These are phyloP conservation scores for Phaseolus lunatus DNA, from an alignment of 306 rosid species.

Conservation along the genomic window DNA sequence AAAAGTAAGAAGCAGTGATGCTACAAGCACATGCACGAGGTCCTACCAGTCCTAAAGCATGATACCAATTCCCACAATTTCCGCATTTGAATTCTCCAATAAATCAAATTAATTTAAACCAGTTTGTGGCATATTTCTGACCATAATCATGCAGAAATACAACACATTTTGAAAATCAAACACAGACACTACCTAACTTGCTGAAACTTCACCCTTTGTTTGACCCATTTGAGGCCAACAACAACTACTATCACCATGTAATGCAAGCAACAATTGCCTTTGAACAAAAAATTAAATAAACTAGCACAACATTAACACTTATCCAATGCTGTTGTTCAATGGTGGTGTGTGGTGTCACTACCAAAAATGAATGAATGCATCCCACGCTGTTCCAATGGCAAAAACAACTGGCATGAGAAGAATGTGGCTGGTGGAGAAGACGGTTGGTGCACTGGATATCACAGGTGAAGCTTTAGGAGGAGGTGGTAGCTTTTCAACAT, in stretches of 20 bases:
- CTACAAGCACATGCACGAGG: conserved; percentile 21
- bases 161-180: conserved; percentile 43
- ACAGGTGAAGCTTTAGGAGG: conserved; percentile 63
- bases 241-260: conserved; percentile 33
- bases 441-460: conserved; percentile 44
- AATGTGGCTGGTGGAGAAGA: conserved; percentile 45
- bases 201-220: conserved; percentile 17
- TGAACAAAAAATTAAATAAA: background rate
- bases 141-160: conserved; percentile 12
- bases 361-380: conserved; percentile 61
- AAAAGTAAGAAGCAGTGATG: conserved; percentile 4
- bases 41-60: conserved; percentile 34
- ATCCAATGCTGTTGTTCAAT: conserved; percentile 26
- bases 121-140: conserved; percentile 38
- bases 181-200: conserved; percentile 42
- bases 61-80: conserved; percentile 34
- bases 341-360: conserved; percentile 12
- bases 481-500: conserved; percentile 76
- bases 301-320: conserved; percentile 38
- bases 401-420: conserved; percentile 60
- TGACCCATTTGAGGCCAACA: conserved; percentile 48
- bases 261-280: conserved; percentile 34
- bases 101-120: conserved; percentile 46
- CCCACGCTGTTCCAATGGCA: conserved; percentile 71
- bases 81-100: conserved; percentile 55